These are phyloP conservation scores for Nakaseomyces uthaithaninus DNA, from an alignment of 1,139 yeast genomes.

Conservation along the genomic window DNA sequence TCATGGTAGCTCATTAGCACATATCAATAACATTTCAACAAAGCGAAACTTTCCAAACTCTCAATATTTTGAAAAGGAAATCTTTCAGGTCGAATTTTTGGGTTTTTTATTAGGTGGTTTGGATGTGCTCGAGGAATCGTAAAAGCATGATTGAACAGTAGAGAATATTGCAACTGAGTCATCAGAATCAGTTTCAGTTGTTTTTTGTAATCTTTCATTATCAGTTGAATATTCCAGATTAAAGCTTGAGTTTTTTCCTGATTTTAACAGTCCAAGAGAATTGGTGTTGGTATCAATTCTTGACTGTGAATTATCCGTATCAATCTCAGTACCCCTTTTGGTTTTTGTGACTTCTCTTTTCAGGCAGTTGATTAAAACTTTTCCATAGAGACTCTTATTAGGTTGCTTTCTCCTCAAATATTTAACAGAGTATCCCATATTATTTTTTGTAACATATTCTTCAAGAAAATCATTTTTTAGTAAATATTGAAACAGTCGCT, in stretches of 20 bases:
- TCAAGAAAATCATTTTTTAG: constrained; percentile 53
- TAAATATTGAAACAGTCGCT: constrained; percentile 68
- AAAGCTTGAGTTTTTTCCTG: constrained; percentile 1
- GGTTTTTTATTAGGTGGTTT: neutral
- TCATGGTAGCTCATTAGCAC: too few species aligned
- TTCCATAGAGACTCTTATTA: neutral
- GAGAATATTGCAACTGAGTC: neutral
- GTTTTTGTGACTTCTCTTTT: neutral
- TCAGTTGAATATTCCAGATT: neutral
- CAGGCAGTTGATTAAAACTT: neutral
- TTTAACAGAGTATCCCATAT: constrained; percentile 66
- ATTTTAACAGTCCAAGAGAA: neutral
- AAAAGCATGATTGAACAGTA: neutral
- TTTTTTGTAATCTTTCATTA: neutral
- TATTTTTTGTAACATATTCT: constrained; percentile 62
- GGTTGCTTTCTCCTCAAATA: constrained; percentile 49
- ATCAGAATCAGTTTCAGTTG: too few species aligned
- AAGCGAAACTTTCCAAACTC: too few species aligned
- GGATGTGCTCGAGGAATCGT: neutral
- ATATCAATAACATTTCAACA: too few species aligned
- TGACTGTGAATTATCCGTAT: constrained; percentile 4
- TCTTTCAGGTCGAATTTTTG: neutral
- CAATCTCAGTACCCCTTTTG: neutral
- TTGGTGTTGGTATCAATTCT: constrained; percentile 1
- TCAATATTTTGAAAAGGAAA: neutral